A percentile compares a stretch with the other conserved stretches of the same genome.
phyloP scores from a whole-genome alignment of 2,329 filamentous ascomycete genomes.

The Neospermospora avenae region DNA sequence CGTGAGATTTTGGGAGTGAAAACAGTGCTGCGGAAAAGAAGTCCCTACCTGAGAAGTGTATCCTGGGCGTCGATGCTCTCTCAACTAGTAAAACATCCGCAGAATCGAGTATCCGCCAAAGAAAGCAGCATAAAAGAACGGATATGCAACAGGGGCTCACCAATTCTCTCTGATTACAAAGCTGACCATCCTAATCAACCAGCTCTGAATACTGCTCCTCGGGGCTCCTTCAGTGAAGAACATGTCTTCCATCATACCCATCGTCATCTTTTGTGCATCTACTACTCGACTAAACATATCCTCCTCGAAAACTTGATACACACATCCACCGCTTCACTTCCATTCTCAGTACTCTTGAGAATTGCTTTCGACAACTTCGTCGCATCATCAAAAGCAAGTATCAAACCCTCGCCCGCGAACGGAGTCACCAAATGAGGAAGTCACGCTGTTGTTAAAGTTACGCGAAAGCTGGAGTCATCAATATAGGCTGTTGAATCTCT shows the following conservation, averaged over 20 bases:
- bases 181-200: slow-evolving; percentile 7
- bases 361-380: slow-evolving; percentile 42
- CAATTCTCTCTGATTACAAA: slow-evolving; percentile 5
- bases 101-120: not conserved
- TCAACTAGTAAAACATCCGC: not conserved
- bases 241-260: slow-evolving; percentile 13
- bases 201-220: slow-evolving; percentile 13
- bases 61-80: too few relatives aligned
- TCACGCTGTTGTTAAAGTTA: too few relatives aligned
- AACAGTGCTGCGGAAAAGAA: too few relatives aligned
- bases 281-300: slow-evolving; percentile 30
- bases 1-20: too few relatives aligned
- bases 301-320: slow-evolving; percentile 10
- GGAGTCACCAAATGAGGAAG: slow-evolving; percentile 47
- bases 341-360: not conserved
- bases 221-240: slow-evolving; percentile 17
- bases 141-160: not conserved
- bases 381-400: slow-evolving; percentile 38
- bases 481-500: too few relatives aligned
- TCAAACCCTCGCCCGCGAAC: slow-evolving; percentile 43
- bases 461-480: too few relatives aligned
- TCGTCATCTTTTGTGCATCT: slow-evolving; percentile 7
- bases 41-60: too few relatives aligned
- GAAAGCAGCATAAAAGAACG: not conserved
- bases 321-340: not conserved